Percentiles rank a stretch among this genome's conserved stretches.
phyloP scores from a whole-genome alignment of 345 rosid genomes.

The Garcia nutans region DNA sequence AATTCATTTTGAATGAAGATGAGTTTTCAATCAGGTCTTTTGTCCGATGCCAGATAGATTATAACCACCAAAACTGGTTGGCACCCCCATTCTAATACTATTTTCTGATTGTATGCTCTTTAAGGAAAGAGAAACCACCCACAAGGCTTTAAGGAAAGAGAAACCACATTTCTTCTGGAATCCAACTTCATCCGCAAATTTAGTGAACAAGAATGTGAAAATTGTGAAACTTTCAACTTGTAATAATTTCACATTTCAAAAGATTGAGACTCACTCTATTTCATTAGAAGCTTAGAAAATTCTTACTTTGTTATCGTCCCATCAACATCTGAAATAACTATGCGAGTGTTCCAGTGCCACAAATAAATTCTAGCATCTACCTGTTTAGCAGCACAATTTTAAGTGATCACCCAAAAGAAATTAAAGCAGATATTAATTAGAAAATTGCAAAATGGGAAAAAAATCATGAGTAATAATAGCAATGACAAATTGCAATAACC shows the following conservation, averaged over 20 bases:
- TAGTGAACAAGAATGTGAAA: not conserved
- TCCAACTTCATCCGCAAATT: not conserved
- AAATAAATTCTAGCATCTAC: conserved; percentile 87
- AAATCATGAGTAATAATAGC: not conserved
- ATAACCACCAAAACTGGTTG: not conserved
- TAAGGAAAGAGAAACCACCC: too few relatives aligned
- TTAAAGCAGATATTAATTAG: conserved; percentile 2
- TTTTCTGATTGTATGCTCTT: not conserved
- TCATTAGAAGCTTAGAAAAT: not conserved
- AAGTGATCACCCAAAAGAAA: conserved; percentile 9
- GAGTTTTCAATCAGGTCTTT: not conserved
- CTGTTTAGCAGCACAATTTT: conserved; percentile 38
- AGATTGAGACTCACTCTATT: not conserved
- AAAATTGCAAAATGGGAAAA: not conserved
- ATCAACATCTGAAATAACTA: conserved; percentile 96
- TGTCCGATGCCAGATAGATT: not conserved
- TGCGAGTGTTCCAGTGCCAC: conserved; percentile 93
- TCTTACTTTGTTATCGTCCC: conserved; percentile 94
- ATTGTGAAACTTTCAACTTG: not conserved
- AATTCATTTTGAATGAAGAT: not conserved
- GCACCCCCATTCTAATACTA: not conserved
- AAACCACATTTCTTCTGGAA: not conserved
- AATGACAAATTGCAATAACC: conserved; percentile 39
- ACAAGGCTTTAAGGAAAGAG: not conserved
- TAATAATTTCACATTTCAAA: not conserved